Base-by-base conservation (phyloP, 164 flowering plant genomes). In the Macadamia integrifolia region DNA sequence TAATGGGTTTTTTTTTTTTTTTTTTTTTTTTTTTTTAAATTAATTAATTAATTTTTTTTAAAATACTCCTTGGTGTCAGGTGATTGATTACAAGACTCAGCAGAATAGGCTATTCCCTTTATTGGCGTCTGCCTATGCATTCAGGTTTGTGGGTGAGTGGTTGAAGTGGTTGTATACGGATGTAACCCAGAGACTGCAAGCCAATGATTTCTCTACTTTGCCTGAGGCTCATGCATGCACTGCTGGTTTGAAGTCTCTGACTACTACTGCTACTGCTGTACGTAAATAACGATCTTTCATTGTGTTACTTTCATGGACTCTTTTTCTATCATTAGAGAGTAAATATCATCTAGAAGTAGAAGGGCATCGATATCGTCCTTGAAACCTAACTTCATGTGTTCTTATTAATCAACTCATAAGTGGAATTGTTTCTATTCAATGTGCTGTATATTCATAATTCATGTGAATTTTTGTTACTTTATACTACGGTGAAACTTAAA, bases 181-280 rank as follows among this genome's bases (percentile, higher is more conserved):
- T 75, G 99, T 92, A 63, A 91, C 89, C 23, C 78, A 92, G 72
- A 88, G 90, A 82, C 63, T 92, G 78, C 83, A 83, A 82, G 89
- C 89, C 35, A 85, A 79, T 69, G 99, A 95, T 75, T 95, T 92
- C 77, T 87, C 98, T 30, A 91, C 94, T 44, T 80, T 95, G 83
- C 96, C 99, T 56, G 99, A 95, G 84, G 98, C 91, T 74, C 99
- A 95, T 87, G 99, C 99, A 58, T 95, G 99, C 80, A 92, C 99
- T 80, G 99, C 99, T 66, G 99, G 99, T 52, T 84, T 95, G 83
- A 95, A 95, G 84, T 95, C 99, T 44, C 68, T 95, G 85, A 95
- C 99, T 53, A 92, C 99, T 60, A 56, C 95, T 69, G 77, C 71
- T 48, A 92, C 99, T 72, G 94, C 99, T 75, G 99, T 95, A 88